Percentiles rank a stretch among this genome's conserved stretches.
Conservation (phyloP, 305 asterid species). For the Solanum chacoense region DNA sequence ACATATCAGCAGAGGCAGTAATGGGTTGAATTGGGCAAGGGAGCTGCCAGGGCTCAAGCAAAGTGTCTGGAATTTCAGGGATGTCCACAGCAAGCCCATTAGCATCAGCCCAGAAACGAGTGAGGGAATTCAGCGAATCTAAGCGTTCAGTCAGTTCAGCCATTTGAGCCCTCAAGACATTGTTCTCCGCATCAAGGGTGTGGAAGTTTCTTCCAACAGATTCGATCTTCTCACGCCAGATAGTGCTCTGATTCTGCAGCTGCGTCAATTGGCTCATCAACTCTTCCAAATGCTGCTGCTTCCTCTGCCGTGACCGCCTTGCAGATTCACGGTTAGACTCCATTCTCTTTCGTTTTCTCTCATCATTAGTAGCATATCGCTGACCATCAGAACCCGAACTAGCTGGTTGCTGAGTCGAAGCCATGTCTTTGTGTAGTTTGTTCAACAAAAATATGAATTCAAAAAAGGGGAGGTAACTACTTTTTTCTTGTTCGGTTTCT, state of each 20-base stretch:
- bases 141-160: conserved; percentile 40
- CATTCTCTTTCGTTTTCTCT: conserved; percentile 44
- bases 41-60: conserved; percentile 47
- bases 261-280: conserved; percentile 18
- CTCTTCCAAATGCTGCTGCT: conserved; percentile 35
- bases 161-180: conserved; percentile 39
- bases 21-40: conserved; percentile 36
- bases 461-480: background rate
- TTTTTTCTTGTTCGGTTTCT: background rate
- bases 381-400: conserved; percentile 22
- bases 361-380: conserved; percentile 21
- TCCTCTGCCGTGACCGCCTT: conserved; percentile 37
- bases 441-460: background rate
- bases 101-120: conserved; percentile 24
- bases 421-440: conserved; percentile 12
- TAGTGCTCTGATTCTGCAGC: conserved; percentile 21
- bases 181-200: conserved; percentile 23
- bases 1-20: conserved; percentile 28
- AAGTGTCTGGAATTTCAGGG: conserved; percentile 33
- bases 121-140: conserved; percentile 26
- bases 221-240: conserved; percentile 16
- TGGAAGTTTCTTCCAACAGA: conserved; percentile 8
- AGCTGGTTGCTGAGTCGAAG: conserved; percentile 16
- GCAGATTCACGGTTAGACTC: conserved; percentile 49
- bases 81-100: conserved; percentile 32